A percentile compares a stretch with the other conserved stretches of the same genome.
Evolutionary conservation across 2,329 filamentous ascomycete genomes (phyloP).

Genomic region (Botrytis deweyae): DNA sequence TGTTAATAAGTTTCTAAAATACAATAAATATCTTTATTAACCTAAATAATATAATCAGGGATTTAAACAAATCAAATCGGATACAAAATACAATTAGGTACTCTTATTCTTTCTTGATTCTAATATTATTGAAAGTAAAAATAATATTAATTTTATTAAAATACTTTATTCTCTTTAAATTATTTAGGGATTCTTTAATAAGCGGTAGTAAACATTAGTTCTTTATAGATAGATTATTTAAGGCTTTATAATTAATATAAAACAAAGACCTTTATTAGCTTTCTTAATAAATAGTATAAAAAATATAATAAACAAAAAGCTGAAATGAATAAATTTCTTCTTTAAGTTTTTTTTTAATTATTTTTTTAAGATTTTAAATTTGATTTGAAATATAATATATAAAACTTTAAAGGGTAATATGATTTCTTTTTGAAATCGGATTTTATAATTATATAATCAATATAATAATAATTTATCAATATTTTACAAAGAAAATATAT

Average conservation of each 20-base stretch:
- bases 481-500: no score
- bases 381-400: no score
- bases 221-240: neutral
- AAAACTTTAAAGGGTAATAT: no score
- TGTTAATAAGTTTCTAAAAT: neutral
- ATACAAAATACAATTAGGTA: neutral
- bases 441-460: no score
- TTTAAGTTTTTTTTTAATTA: no score
- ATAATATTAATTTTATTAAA: neutral
- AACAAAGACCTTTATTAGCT: neutral
- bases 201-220: neutral
- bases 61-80: accelerated
- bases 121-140: neutral
- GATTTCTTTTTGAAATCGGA: no score
- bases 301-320: neutral
- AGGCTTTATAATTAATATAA: neutral
- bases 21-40: accelerated
- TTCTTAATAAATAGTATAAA: neutral
- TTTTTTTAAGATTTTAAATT: no score
- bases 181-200: neutral
- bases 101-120: neutral
- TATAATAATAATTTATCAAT: no score
- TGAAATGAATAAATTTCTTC: no score
- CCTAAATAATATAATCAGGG: neutral
- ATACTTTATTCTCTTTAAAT: neutral